Percentiles rank a stretch among this genome's conserved stretches.
These are phyloP conservation scores for Euryodendron excelsum DNA, from an alignment of 148 eudicot species.

Conservation along the genomic window DNA sequence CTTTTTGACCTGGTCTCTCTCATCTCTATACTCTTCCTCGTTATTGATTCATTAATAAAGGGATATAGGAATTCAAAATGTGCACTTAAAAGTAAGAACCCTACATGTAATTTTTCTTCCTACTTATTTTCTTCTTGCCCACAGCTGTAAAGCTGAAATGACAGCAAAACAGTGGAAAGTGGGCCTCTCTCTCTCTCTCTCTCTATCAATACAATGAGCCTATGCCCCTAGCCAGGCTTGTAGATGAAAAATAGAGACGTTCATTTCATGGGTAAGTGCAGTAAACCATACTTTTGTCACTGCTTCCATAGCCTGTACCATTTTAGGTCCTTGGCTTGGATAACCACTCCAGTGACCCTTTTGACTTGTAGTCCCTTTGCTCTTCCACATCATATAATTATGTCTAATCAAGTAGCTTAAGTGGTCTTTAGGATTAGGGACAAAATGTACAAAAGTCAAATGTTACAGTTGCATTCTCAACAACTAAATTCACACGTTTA, in stretches of 20 bases:
- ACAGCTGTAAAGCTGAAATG: slow-evolving; percentile 50
- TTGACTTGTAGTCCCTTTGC: too few relatives aligned
- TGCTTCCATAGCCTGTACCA: background rate
- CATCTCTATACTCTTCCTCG: background rate
- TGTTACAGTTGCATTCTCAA: too few relatives aligned
- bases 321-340: background rate
- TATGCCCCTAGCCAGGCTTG: background rate
- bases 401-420: too few relatives aligned
- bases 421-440: too few relatives aligned
- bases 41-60: background rate
- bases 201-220: background rate
- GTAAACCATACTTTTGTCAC: background rate
- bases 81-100: background rate
- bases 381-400: too few relatives aligned
- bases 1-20: slow-evolving; percentile 2
- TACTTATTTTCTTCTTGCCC: slow-evolving; percentile 7
- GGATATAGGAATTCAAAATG: background rate
- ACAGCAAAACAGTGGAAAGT: slow-evolving; percentile 24
- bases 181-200: slow-evolving; percentile 13
- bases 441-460: too few relatives aligned
- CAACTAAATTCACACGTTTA: too few relatives aligned
- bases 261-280: background rate
- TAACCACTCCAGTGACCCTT: too few relatives aligned
- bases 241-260: background rate
- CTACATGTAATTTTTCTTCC: background rate